Evolutionary conservation across 805 yeast species (phyloP).

Genomic region (Candida adriatica): DNA sequence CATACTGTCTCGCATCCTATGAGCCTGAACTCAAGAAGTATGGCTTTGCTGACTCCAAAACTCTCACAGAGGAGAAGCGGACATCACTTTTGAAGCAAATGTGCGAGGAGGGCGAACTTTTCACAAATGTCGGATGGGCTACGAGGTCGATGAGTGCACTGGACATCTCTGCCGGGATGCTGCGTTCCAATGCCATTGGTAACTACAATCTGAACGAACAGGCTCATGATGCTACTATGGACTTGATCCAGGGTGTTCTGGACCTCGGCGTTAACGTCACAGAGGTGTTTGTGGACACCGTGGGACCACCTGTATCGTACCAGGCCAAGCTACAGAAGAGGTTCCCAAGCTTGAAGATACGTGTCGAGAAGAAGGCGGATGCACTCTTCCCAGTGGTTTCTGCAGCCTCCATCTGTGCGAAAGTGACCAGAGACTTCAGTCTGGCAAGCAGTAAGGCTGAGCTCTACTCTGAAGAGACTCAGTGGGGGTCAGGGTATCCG

Average conservation of each 20-base stretch:
- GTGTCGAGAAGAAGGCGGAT: slow-evolving; percentile 94
- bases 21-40: slow-evolving; percentile 41
- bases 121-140: slow-evolving; percentile 74
- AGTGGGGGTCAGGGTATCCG: slow-evolving; percentile 91
- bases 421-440: slow-evolving; percentile 82
- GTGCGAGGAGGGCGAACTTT: slow-evolving; percentile 40
- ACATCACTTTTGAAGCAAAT: slow-evolving; percentile 53
- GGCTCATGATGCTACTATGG: slow-evolving; percentile 93
- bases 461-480: slow-evolving; percentile 18
- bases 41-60: slow-evolving; percentile 93
- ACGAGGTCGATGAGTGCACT: slow-evolving; percentile 78
- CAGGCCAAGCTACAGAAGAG: slow-evolving; percentile 61
- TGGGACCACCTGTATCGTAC: slow-evolving; percentile 88
- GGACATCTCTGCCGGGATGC: slow-evolving; percentile 88
- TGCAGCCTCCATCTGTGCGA: slow-evolving; percentile 93
- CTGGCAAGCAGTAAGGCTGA: slow-evolving; percentile 31
- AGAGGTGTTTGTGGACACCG: slow-evolving; percentile 88
- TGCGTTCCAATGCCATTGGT: slow-evolving; percentile 46
- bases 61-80: slow-evolving; percentile 67
- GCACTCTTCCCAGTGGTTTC: slow-evolving; percentile 87
- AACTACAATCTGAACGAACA: slow-evolving; percentile 78
- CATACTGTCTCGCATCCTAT: slow-evolving; percentile 61
- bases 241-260: slow-evolving; percentile 58
- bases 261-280: slow-evolving; percentile 54
- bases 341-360: slow-evolving; percentile 66